Conservation (phyloP, 2,329 filamentous ascomycete genomes). For the Fusarium pseudonygamai region DNA sequence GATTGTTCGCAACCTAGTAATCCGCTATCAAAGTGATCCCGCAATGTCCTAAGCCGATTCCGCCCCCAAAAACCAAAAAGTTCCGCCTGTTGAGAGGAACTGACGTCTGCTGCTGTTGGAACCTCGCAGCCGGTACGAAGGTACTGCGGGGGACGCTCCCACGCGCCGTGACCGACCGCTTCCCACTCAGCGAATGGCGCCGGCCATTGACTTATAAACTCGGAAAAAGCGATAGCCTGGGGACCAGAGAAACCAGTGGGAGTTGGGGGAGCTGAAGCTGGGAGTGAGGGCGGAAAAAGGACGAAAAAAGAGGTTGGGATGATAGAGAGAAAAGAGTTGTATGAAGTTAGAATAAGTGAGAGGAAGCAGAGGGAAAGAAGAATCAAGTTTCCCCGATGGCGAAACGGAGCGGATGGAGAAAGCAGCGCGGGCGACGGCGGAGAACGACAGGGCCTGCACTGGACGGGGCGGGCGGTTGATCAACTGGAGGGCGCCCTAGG, state of each 20-base stretch:
- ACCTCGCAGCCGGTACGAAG: conserved; percentile 49
- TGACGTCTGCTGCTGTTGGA: conserved; percentile 37
- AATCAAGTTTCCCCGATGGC: conserved; percentile 39
- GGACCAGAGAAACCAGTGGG: conserved; percentile 14
- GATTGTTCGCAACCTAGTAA: conserved; percentile 9
- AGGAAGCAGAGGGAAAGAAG: conserved; percentile 27
- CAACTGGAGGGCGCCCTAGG: conserved; percentile 5
- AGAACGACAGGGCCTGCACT: conserved; percentile 15
- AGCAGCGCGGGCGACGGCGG: conserved; percentile 24
- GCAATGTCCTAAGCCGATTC: conserved; percentile 14
- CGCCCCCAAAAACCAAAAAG: conserved; percentile 18
- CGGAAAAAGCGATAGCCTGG: conserved; percentile 27
- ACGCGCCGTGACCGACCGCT: conserved; percentile 67
- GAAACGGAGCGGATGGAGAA: conserved; percentile 31
- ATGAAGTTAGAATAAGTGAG: conserved; percentile 21
- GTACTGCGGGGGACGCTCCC: conserved; percentile 69
- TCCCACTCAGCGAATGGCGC: conserved; percentile 63
- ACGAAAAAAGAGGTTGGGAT: conserved; percentile 5
- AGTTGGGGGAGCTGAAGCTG: conserved; percentile 11
- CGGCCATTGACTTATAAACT: conserved; percentile 62
- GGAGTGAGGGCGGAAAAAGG: conserved; percentile 8
- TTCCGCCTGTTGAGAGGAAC: conserved; percentile 8
- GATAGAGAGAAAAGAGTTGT: conserved; percentile 7
- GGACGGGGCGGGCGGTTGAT: conserved; percentile 11
- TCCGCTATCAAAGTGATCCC: conserved; percentile 8